Base-by-base conservation (phyloP, 2,329 filamentous ascomycete species). In the Fusarium sp. region DNA sequence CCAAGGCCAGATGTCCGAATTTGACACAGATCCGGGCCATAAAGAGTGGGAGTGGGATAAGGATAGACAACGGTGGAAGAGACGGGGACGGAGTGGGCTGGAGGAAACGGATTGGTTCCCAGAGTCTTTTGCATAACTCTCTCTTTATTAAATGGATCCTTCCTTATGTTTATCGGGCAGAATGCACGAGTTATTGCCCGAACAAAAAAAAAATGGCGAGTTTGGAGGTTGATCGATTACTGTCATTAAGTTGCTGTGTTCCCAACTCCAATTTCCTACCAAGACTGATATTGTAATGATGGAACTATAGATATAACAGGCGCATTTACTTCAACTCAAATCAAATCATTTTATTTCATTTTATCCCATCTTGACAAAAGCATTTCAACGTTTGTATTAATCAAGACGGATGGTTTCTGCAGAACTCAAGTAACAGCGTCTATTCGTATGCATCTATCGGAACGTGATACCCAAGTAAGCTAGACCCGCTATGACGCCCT, bases 71-170 rank as follows among this genome's bases (percentile, higher is more conserved):
- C 71, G 59, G 8, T 74, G 71, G 71, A 42, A 61, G 11, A 42
- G 52, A 20, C 45, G 63, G 14, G 71, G 54, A 25, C 52, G 58
- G 6, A 59, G 50, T 4, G 68, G 71, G 2, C 25, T 18, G 9
- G 47, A 64, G 5, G 61, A 74, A 25, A 61, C 11, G 29, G 71
- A 74, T 4, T 69, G 71, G 71, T 74, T 74, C 54, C 54, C 54
- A 1, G 31, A 35, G 54, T 38, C 54, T 25, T 35, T 57, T 10
- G 31, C 54, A 22, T 35, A 18, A 36, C 14, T 0, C 36, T 40
- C 36, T 38, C 8, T 38, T 38, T 38, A 1, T 9, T 18, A 18
- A n/a, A n/a, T n/a, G n/a, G n/a, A 38, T 0, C 2, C 16, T 38
- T 38, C 8, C 6, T 38, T 38, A 0, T n/a, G 36, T 38, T 36